Evolutionary conservation across 257 asterid species (phyloP), one percentile per base, ranked within the genome.

Genomic region (Plectranthus barbatus): DNA sequence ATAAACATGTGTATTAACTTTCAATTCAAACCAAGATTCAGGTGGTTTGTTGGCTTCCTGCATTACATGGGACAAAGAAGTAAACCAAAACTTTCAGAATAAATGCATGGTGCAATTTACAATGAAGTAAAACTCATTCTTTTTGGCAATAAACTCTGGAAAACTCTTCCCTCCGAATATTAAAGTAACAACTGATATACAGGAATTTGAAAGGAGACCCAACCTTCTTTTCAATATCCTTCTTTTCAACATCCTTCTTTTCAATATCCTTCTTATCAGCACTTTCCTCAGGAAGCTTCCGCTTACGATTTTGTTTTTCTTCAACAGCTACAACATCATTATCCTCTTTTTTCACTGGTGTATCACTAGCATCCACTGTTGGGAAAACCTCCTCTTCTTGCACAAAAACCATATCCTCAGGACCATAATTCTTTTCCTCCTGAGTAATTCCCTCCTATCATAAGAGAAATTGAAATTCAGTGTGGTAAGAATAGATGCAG

Each of bases 21-120:
- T 93, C 80, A 90, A 77, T 71, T 93, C 97, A 33, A 93, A 93
- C 99, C 99, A 93, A 76, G 91, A 73, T 59, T 87, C 96, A 18
- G 99, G 99, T 61, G 99, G 96, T 72, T 87, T 83, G 79, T 93
- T 85, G 36, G 95, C 85, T 90, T 93, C 99, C 99, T 90, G 74
- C 24, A 53, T 48, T 51, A 48, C 24, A 56, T 53, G 31, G 44
- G 15, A 53, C 66, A 53, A 15, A 66, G 42, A 6, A 73, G 18
- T 54, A 26, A 33, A 64, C 21, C 15, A 21, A 57, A 47, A 19
- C 24, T 23, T 41, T n/a, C 12, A 7, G 33, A 53, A 55, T 51
- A 62, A 55, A 51, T 34, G 29, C 37, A 56, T 4, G 15, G 59
- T 11, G 15, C 47, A 24, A 60, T 50, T 21, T n/a, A 59, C 34